phyloP scores from a whole-genome alignment of 805 yeast genomes.

The Candida michaelii region DNA sequence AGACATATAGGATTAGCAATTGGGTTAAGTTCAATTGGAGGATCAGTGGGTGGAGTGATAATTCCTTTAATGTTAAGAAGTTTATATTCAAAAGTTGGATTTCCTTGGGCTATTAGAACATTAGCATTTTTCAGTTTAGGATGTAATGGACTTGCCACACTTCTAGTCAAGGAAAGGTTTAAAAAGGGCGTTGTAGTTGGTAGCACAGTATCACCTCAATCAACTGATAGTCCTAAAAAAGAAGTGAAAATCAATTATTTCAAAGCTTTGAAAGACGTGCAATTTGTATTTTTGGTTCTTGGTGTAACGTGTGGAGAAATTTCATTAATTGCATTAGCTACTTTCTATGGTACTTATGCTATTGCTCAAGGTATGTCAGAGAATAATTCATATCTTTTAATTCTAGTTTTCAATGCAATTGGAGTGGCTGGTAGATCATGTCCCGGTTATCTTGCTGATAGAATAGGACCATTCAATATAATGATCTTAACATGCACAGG shows the following conservation, averaged over 20 bases:
- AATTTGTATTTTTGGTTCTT: slow-evolving; percentile 32
- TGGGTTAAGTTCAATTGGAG: slow-evolving; percentile 66
- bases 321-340: slow-evolving; percentile 49
- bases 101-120: slow-evolving; percentile 57
- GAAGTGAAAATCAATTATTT: slow-evolving; percentile 33
- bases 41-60: slow-evolving; percentile 64
- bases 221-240: slow-evolving; percentile 5
- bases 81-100: slow-evolving; percentile 51
- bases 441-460: slow-evolving; percentile 57
- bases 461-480: slow-evolving; percentile 56
- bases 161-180: slow-evolving; percentile 29
- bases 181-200: slow-evolving; percentile 8
- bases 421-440: slow-evolving; percentile 54
- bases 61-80: slow-evolving; percentile 54
- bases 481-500: slow-evolving; percentile 49
- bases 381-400: slow-evolving; percentile 40
- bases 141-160: slow-evolving; percentile 23
- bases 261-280: slow-evolving; percentile 35
- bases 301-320: slow-evolving; percentile 50
- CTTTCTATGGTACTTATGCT: slow-evolving; percentile 61
- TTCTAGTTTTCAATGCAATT: slow-evolving; percentile 46
- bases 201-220: not conserved
- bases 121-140: slow-evolving; percentile 37
- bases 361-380: slow-evolving; percentile 47
- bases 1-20: slow-evolving; percentile 48